Evolutionary conservation across 768 basidiomycete species (phyloP).

Genomic region (Mycena vitilis): DNA sequence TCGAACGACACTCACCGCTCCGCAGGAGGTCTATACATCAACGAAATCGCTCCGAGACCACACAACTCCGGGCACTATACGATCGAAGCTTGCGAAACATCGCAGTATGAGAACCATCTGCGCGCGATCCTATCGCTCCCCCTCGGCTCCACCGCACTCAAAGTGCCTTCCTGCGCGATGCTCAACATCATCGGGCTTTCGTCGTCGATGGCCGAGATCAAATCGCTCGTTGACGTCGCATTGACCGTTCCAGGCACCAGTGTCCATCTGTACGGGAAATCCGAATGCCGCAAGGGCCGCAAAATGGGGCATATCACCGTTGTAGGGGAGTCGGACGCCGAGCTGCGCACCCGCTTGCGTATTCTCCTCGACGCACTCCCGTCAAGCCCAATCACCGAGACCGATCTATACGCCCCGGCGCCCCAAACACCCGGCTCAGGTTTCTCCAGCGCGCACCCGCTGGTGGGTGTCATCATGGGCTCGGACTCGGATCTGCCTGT

Average conservation of each 20-base stretch:
- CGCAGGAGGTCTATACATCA: constrained; percentile 82
- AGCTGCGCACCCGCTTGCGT: constrained; percentile 75
- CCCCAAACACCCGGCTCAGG: constrained; percentile 58
- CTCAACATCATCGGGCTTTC: constrained; percentile 94
- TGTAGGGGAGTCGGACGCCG: constrained; percentile 84
- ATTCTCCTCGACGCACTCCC: constrained; percentile 79
- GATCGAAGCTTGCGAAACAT: constrained; percentile 96
- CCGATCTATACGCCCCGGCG: constrained; percentile 64
- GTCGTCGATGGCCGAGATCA: constrained; percentile 72
- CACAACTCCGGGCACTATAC: constrained; percentile 99
- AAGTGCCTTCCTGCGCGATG: constrained; percentile 91
- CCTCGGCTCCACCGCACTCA: constrained; percentile 87
- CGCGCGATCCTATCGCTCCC: constrained; percentile 93
- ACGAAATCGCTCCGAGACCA: constrained; percentile 97
- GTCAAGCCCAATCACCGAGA: constrained; percentile 56
- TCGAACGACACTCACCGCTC: constrained; percentile 5
- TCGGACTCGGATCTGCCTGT: constrained; percentile 97
- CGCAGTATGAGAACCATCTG: constrained; percentile 97
- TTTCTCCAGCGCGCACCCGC: constrained; percentile 73
- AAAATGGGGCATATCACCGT: constrained; percentile 99
- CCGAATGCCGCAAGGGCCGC: constrained; percentile 86
- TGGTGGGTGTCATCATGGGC: constrained; percentile 97
- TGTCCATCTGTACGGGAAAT: constrained; percentile 94
- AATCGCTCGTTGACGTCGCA: constrained; percentile 65
- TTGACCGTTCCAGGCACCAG: constrained; percentile 78